Percentiles rank a stretch among this genome's conserved stretches.
Conservation (phyloP, 768 basidiomycete genomes). For the Panaeolus papilionaceus region DNA sequence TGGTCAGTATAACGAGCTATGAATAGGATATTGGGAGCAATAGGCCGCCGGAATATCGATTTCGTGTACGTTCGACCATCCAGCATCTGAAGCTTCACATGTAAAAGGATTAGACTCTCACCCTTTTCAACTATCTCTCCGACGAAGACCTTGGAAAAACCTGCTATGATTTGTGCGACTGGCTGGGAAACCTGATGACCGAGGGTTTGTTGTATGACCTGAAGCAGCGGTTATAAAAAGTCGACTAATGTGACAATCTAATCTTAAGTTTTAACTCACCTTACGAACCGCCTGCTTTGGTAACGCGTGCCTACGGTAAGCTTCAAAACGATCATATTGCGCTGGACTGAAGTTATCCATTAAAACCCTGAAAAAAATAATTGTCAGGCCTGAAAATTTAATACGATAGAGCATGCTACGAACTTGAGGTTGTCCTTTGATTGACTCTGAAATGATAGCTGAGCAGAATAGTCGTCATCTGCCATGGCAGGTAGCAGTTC, state of each 20-base stretch:
- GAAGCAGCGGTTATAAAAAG: constrained; percentile 12
- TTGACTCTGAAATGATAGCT: constrained; percentile 84
- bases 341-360: constrained; percentile 87
- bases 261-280: constrained; percentile 42
- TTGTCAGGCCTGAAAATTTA: not conserved
- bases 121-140: constrained; percentile 93
- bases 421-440: constrained; percentile 89
- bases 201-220: constrained; percentile 86
- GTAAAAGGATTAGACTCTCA: constrained; percentile 35
- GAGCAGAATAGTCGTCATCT: constrained; percentile 88
- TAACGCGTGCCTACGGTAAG: constrained; percentile 82
- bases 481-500: constrained; percentile 86
- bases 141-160: constrained; percentile 91
- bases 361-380: constrained; percentile 62
- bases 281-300: constrained; percentile 85
- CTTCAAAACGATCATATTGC: constrained; percentile 91
- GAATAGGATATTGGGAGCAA: not conserved
- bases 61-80: not conserved
- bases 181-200: constrained; percentile 87
- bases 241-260: not conserved
- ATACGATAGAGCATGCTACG: constrained; percentile 16
- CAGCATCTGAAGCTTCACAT: not conserved
- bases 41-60: not conserved
- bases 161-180: constrained; percentile 88
- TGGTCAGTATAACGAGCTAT: constrained; percentile 9